These are phyloP conservation scores for Mrakiaceae sp. DNA, from an alignment of 1,284 basidiomycete species.

Conservation along the genomic window DNA sequence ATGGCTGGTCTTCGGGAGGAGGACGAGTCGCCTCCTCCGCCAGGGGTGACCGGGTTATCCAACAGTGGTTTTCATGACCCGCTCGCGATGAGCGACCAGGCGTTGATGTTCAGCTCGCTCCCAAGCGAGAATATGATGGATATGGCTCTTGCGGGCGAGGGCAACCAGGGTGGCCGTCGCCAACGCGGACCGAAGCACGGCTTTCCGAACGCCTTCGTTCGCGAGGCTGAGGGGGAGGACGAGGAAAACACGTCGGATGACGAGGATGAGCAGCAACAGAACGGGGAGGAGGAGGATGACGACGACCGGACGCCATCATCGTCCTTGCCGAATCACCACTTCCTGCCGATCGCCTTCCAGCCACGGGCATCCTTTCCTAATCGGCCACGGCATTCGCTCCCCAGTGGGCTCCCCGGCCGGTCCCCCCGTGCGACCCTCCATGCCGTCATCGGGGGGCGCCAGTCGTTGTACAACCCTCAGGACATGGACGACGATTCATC, in stretches of 20 bases:
- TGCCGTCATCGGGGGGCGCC: no score
- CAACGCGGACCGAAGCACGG: slow-evolving; percentile 5
- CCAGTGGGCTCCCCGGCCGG: no score
- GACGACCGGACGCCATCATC: neutral
- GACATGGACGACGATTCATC: neutral
- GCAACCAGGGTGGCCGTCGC: neutral
- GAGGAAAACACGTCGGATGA: neutral
- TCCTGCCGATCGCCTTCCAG: neutral
- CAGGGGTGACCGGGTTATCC: no score
- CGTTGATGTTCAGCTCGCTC: no score
- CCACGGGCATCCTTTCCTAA: no score
- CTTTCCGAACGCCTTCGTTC: neutral
- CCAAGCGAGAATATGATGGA: no score
- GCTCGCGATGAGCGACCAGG: no score
- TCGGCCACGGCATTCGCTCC: no score
- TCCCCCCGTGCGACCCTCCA: no score
- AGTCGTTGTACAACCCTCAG: no score
- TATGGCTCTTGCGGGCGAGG: no score
- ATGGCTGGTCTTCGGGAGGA: neutral
- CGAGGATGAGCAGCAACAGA: neutral
- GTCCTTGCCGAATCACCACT: neutral
- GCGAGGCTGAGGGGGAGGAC: neutral
- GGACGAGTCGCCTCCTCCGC: neutral
- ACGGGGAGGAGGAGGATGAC: neutral
- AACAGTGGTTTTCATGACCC: no score